Evolutionary conservation across 768 basidiomycete species (phyloP), one percentile per base, ranked within the genome.

Genomic region (Amanita subjunquillea): DNA sequence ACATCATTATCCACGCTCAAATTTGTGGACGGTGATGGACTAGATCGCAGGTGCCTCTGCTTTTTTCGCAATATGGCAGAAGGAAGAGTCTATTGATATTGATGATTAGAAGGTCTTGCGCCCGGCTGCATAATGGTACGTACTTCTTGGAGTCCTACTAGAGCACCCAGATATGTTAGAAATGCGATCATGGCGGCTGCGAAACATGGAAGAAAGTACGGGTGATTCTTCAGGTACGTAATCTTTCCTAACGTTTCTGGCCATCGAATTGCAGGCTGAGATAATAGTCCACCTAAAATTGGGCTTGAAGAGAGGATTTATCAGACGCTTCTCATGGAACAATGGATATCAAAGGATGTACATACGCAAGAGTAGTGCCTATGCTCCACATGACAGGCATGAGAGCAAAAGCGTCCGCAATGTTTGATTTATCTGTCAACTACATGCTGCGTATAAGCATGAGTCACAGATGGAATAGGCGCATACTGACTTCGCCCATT

Each of bases 341-440:
- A 37, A 46, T 48, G 37, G 17, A 29, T 10, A 36, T 34, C 37
- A n/a, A 22, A 22, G n/a, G 15, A 37, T 15, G n/a, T 23, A 29
- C 65, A 17, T 42, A 70, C 68, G 60, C 70, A 8, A 65, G 48
- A 1, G 67, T 71, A 0, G 57, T 51, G 0, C 68, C 70, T 12
- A 65, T 6, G 36, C 63, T 66, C 71, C 69, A 72, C 52, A 67
- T 64, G 10, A 71, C 54, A 7, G 67, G 68, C 27, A 64, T 60
- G 9, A 66, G 50, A 0, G 68, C 64, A 53, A 63, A 69, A 0
- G 70, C 71, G 49, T 72, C 69, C 1, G 66, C 70, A 17, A 68
- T 62, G 56, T 73, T 73, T 7, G 72, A 67, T 13, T 61, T 48
- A 51, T 71, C 70, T 2, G 69, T 71, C 7, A 69, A 71, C 77